Base-by-base conservation (phyloP, 1,139 yeast species). In the Hyphopichia fennica region DNA sequence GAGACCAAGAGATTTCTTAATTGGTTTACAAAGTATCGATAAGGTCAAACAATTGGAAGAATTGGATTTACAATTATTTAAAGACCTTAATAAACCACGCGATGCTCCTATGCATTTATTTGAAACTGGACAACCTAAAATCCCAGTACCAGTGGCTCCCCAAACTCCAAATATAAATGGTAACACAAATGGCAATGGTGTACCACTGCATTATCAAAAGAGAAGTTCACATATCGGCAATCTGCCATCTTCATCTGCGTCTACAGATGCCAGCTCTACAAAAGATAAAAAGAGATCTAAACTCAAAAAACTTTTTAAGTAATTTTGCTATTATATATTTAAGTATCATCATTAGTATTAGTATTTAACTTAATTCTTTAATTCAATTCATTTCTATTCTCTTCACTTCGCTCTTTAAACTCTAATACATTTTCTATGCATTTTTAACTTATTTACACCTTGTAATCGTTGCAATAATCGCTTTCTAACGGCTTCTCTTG, bases 1-100 rank as follows among this genome's bases (percentile, higher is more conserved):
- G 45, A 80, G 86, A 11, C 95, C 97, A 0, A 56, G 78, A 20
- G 79, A 73, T 50, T 73, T 72, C 47, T 60, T 73, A 42, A 72
- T 72, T 42, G 78, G 78, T 1, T 60, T 73, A 27, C 79, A 73
- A 52, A 57, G 64, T 27, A 66, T 72, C 32, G 77, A 72, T 47
- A 56, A 55, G 13, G 68, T 54, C 16, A 73, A 72, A 46, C 51
- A 55, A 9, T 20, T 58, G 5, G 54, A 48, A 3, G 72, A 70
- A 35, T 60, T 74, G 43, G 66, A 69, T 40, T 58, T 73, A 44
- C 57, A 63, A 25, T 52, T 72, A 18, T 54, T 54, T 42, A 53
- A 58, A 18, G 66, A 65, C 40, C 43, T 61, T 35, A 45, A 46
- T 14, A 47, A 52, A 44, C 51, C 63, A 1, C 50, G 52, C 15